phyloP scores from a whole-genome alignment of 2,329 filamentous ascomycete genomes.

The Hymenoscyphus repandus region DNA sequence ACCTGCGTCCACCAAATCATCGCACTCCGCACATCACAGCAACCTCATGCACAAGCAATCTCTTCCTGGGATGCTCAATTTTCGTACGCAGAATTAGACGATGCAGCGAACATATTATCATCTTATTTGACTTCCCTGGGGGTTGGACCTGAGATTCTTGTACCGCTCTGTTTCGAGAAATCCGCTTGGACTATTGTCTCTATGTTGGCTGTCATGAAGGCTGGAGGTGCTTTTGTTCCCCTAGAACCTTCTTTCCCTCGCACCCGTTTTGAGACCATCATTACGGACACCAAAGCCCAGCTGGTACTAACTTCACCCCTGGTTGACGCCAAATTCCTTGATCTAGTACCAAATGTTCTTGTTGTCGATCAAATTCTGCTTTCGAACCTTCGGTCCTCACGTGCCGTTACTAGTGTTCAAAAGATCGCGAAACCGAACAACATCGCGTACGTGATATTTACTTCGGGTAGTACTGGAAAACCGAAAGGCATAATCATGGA shows the following conservation, averaged over 20 bases:
- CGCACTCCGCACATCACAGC: too few species aligned
- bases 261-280: slow-evolving; percentile 20
- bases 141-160: slow-evolving; percentile 6
- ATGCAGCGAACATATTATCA: too few species aligned
- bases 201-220: slow-evolving; percentile 29
- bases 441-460: slow-evolving; percentile 23
- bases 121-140: background rate
- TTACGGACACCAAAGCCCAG: slow-evolving; percentile 5
- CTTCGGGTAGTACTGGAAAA: slow-evolving; percentile 29
- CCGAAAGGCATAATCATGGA: slow-evolving; percentile 16
- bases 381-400: too few species aligned
- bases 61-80: too few species aligned
- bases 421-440: background rate
- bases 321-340: background rate
- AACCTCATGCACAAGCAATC: too few species aligned
- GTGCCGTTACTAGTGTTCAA: too few species aligned
- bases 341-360: slow-evolving; percentile 2
- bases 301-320: slow-evolving; percentile 11
- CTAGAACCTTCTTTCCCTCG: slow-evolving; percentile 28
- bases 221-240: slow-evolving; percentile 29
- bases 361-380: background rate
- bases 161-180: slow-evolving; percentile 32
- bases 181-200: slow-evolving; percentile 18
- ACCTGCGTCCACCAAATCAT: too few species aligned
- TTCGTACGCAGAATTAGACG: too few species aligned